Base-by-base conservation (phyloP, 2,329 filamentous ascomycete genomes). In the Sporothrix luriei region DNA sequence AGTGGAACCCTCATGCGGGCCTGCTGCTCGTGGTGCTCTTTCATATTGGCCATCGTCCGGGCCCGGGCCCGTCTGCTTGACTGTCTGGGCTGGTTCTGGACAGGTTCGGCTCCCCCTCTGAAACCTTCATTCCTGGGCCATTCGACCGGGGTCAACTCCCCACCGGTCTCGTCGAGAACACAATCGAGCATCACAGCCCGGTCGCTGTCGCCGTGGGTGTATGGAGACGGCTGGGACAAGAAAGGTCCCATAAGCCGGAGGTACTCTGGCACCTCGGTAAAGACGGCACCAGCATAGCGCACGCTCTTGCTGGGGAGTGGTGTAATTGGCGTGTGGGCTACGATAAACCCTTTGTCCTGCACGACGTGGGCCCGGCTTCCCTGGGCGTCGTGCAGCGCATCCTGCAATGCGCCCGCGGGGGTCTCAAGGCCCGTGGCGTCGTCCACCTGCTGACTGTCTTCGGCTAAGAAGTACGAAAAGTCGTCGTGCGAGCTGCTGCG, bases 1-100 rank as follows among this genome's bases (percentile, higher is more conserved):
- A 80, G 72, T 0, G 78, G 71, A 21, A 3, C 13, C 16, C 29
- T 13, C 24, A 26, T 24, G 4, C 3, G 16, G 13, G 66, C 66
- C 14, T 43, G 66, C 11, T 48, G 57, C 29, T 40, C 49, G n/a
- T 61, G 55, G 7, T 62, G 55, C 19, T 24, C 54, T n/a, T 38
- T 51, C 13, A 43, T 33, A 1, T 40, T 33, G 52, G 54, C n/a
- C 54, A 49, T 40, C 19, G 40, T 26, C n/a, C 33, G 21, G 21
- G 62, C 26, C 1, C 64, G 64, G 3, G 43, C 51, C 3, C 48
- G 43, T 13, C 43, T 26, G 38, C n/a, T 38, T 40, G 55, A 26
- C 13, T 62, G 29, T 38, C 29, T 54, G 13, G 2, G 24, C 11
- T 57, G 54, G 29, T n/a, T 40, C 54, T 57, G 54, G 29, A 13